Percentiles rank a stretch among this genome's conserved stretches.
Evolutionary conservation across 1,284 basidiomycete genomes (phyloP).

Genomic region (Ganoderma leucocontextum): DNA sequence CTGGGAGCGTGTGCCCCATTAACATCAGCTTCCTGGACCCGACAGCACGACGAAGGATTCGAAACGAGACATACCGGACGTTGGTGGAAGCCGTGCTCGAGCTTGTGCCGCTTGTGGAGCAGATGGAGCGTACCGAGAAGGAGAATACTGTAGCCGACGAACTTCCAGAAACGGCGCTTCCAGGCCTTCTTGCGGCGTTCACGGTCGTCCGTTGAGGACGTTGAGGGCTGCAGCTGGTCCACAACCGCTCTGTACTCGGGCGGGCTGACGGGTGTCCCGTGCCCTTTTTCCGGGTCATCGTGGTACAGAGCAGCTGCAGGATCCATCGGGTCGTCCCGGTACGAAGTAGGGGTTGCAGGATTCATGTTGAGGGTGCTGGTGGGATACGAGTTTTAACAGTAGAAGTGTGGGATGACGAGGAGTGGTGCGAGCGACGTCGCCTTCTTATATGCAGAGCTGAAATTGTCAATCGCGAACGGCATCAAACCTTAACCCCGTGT

Average conservation of each 20-base stretch:
- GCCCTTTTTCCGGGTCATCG: slow-evolving; percentile 5
- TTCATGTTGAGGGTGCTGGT: neutral
- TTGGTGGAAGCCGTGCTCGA: slow-evolving; percentile 2
- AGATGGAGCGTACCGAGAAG: slow-evolving; percentile 18
- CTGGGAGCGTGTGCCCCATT: neutral
- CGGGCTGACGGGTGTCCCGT: neutral
- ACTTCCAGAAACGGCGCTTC: slow-evolving; percentile 32
- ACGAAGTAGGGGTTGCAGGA: neutral
- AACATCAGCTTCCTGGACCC: neutral
- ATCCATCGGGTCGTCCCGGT: neutral
- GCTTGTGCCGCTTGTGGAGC: slow-evolving; percentile 8
- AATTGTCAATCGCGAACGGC: neutral
- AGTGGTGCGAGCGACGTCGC: neutral
- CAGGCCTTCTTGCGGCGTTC: slow-evolving; percentile 20
- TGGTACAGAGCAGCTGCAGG: neutral
- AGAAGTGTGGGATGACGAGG: neutral
- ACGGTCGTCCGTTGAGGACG: neutral
- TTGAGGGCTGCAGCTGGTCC: too few species aligned
- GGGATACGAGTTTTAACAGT: neutral
- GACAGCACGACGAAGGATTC: neutral
- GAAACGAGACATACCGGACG: neutral
- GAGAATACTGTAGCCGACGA: slow-evolving; percentile 20
- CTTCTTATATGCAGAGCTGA: neutral
- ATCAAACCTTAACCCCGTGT: neutral
- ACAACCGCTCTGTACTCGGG: neutral